Conservation (phyloP, 2,329 filamentous ascomycete species). For the Geosmithia putterillii region DNA sequence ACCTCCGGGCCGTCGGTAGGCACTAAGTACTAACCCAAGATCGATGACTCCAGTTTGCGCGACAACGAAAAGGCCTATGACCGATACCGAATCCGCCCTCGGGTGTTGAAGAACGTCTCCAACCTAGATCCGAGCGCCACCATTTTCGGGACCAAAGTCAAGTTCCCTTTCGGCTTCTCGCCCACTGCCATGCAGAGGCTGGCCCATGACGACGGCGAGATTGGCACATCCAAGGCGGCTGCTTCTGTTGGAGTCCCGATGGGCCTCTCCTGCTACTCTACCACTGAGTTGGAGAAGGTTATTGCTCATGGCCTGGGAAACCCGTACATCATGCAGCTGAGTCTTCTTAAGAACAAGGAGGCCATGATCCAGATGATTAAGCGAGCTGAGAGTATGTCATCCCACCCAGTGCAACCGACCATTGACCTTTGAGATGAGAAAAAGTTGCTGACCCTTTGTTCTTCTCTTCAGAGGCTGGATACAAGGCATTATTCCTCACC, state of each 20-base stretch:
- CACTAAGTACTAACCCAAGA: not conserved
- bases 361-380: conserved; percentile 23
- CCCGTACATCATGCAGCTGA: conserved; percentile 42
- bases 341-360: conserved; percentile 33
- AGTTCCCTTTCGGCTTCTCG: conserved; percentile 39
- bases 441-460: not conserved
- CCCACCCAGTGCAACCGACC: not conserved
- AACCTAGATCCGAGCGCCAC: conserved; percentile 24
- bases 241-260: conserved; percentile 22
- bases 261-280: conserved; percentile 6
- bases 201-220: conserved; percentile 37
- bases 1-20: not conserved
- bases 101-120: conserved; percentile 27
- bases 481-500: conserved; percentile 14
- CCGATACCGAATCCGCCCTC: conserved; percentile 31
- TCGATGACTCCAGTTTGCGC: conserved; percentile 12
- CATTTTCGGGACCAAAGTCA: conserved; percentile 28
- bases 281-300: conserved; percentile 25
- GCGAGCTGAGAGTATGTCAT: conserved; percentile 23
- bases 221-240: conserved; percentile 32
- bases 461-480: conserved; percentile 5
- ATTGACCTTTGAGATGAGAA: too few species aligned
- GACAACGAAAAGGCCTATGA: conserved; percentile 40
- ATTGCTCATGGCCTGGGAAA: conserved; percentile 19
- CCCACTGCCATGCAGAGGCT: conserved; percentile 40